Evolutionary conservation across 2,329 filamentous ascomycete genomes (phyloP), one percentile per base, ranked within the genome.

Genomic region (Boeremia lycopersici): DNA sequence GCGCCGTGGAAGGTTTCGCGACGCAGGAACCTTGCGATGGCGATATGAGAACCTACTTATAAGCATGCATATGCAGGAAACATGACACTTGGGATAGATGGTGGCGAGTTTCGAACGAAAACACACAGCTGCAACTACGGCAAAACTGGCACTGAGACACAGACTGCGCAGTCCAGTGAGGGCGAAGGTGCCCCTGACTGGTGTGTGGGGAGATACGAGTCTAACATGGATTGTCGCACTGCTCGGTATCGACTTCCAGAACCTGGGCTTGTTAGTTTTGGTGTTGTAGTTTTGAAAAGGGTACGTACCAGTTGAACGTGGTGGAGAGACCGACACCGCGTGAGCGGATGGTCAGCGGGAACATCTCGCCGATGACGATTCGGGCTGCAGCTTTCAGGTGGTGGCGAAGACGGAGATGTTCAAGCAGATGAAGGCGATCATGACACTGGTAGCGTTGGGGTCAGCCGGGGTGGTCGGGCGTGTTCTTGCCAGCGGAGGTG

Each of bases 381-480:
- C 83, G 86, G 48, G 82, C 83, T 62, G 81, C 88, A 12, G 91
- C 56, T 91, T 91, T 91, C 91, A 96, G 63, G 91, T 96, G 57
- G 84, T 87, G 57, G 91, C 91, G 74, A 96, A 96, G 80, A 89
- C 93, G 82, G 90, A 90, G 81, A 96, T 93, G 83, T 92, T 93
- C 81, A 96, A 88, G 79, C 88, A 89, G 73, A 96, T 95, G 80
- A 96, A 95, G 45, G 90, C 87, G 63, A 96, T 91, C 85, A 92
- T 79, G 35, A 71, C 72, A 38, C 56, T 59, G 54, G 64, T 67
- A 17, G 71, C 69, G 43, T 57, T 45, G 1, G 65, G 65, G 59
- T 74, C 68, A 33, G 64, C 62, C 62, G 5, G 67, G 65, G 57
- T 71, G 59, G 41, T 64, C 51, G 13, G 47, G 36, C 72, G 87